Conservation (phyloP, 495 filamentous ascomycete genomes). For the Ascodesmis nigricans region DNA sequence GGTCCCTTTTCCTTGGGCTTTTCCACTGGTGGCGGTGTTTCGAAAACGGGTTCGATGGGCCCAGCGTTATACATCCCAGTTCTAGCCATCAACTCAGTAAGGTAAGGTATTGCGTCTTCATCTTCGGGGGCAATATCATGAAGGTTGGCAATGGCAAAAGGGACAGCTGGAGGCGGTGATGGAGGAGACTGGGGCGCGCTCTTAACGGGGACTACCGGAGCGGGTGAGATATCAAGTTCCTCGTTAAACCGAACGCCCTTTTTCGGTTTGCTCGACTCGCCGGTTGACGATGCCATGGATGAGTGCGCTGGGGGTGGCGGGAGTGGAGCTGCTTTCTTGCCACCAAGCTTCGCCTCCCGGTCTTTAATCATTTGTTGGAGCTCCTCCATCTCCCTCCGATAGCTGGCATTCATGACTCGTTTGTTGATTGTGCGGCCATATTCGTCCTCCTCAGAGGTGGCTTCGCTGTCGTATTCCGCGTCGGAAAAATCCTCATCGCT, state of each 20-base stretch:
- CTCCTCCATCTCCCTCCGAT: conserved; percentile 57
- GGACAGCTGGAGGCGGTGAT: conserved; percentile 15
- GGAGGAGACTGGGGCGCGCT: background rate
- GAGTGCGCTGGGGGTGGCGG: background rate
- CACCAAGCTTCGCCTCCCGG: conserved; percentile 5
- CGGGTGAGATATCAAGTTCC: conserved; percentile 47
- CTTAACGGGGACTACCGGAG: conserved; percentile 16
- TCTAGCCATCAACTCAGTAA: conserved; percentile 17
- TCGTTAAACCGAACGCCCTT: conserved; percentile 61
- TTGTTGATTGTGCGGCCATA: conserved; percentile 47
- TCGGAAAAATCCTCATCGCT: conserved; percentile 33
- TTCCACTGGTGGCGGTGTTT: conserved; percentile 8
- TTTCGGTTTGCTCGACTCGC: conserved; percentile 11
- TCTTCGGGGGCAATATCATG: conserved; percentile 21
- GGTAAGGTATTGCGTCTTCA: conserved; percentile 17
- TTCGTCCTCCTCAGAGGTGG: conserved; percentile 33
- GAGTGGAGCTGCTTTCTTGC: conserved; percentile 3
- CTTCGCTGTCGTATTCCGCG: conserved; percentile 33
- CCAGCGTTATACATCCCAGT: conserved; percentile 21
- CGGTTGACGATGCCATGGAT: background rate
- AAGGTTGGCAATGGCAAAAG: conserved; percentile 27
- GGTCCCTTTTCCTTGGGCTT: conserved; percentile 8
- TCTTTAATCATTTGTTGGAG: conserved; percentile 38
- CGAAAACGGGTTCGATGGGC: conserved; percentile 10
- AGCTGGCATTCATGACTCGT: conserved; percentile 42